Conservation (phyloP, 768 basidiomycete genomes). For the Tephrocybe sp. region DNA sequence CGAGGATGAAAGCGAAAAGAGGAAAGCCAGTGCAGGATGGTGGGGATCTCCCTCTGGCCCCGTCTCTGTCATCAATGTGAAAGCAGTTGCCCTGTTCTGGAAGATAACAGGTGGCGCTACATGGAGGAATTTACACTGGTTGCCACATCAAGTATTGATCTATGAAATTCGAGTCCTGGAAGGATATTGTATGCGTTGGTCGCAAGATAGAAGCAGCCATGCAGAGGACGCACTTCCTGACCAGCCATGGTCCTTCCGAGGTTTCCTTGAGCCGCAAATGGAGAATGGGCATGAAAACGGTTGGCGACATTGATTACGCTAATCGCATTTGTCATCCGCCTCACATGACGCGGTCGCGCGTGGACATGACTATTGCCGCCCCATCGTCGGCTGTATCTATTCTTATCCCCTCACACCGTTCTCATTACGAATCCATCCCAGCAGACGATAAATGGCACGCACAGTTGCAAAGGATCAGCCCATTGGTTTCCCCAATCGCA, state of each 20-base stretch:
- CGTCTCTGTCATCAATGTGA: slow-evolving; percentile 50
- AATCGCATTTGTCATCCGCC: background rate
- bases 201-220: slow-evolving; percentile 39
- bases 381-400: no score
- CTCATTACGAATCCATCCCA: no score
- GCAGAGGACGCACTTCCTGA: slow-evolving; percentile 6
- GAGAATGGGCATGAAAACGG: slow-evolving; percentile 62
- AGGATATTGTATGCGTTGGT: slow-evolving; percentile 72
- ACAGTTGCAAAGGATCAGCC: no score
- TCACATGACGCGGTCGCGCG: no score
- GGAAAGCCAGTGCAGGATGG: slow-evolving; percentile 43
- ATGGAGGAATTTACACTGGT: slow-evolving; percentile 68
- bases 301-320: slow-evolving; percentile 48
- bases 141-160: slow-evolving; percentile 60
- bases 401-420: no score
- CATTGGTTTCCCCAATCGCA: no score
- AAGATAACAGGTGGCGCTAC: slow-evolving; percentile 50
- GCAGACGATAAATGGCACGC: no score
- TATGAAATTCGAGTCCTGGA: slow-evolving; percentile 60
- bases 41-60: slow-evolving; percentile 61
- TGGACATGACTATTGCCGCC: no score
- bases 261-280: slow-evolving; percentile 71
- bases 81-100: slow-evolving; percentile 50
- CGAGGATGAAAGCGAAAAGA: slow-evolving; percentile 16
- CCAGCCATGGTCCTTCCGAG: slow-evolving; percentile 55